Evolutionary conservation across 2,329 filamentous ascomycete genomes (phyloP).

Genomic region (Uncinocarpus reesii): DNA sequence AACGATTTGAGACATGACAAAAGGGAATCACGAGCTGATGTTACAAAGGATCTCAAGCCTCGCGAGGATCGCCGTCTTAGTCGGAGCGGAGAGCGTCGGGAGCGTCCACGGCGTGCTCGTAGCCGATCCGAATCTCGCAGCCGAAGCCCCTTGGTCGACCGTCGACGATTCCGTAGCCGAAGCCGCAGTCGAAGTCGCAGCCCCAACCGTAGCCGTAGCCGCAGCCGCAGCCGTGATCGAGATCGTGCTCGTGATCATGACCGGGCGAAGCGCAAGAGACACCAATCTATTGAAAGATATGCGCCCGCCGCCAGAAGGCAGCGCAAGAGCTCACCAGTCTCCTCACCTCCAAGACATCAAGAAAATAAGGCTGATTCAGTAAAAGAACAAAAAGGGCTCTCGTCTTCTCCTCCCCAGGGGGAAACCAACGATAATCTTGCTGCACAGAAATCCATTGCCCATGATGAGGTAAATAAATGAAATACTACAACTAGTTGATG

Average conservation of each 20-base stretch:
- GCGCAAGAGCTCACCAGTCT: slow-evolving; percentile 36
- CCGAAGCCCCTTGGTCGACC: slow-evolving; percentile 25
- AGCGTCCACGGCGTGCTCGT: slow-evolving; percentile 23
- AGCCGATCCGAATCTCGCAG: slow-evolving; percentile 22
- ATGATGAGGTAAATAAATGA: slow-evolving; percentile 27
- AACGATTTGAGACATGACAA: slow-evolving; percentile 34
- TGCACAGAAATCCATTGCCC: slow-evolving; percentile 11
- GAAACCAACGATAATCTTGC: slow-evolving; percentile 3
- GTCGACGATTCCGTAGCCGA: slow-evolving; percentile 24
- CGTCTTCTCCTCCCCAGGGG: slow-evolving; percentile 19
- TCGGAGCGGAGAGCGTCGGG: slow-evolving; percentile 28
- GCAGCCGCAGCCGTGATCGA: slow-evolving; percentile 24
- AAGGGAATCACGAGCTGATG: slow-evolving; percentile 41
- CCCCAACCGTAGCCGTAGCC: no score
- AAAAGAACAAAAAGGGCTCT: slow-evolving; percentile 21
- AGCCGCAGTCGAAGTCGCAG: slow-evolving; percentile 24
- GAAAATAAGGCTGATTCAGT: slow-evolving; percentile 34
- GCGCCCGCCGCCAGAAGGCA: slow-evolving; percentile 33
- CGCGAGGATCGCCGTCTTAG: slow-evolving; percentile 37
- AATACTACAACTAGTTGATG: slow-evolving; percentile 7
- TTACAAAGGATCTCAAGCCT: slow-evolving; percentile 37
- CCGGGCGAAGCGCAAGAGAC: slow-evolving; percentile 32
- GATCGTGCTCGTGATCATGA: no score
- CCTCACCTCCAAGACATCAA: slow-evolving; percentile 35
- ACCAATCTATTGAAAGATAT: slow-evolving; percentile 39